These are phyloP conservation scores for Piloderma croceum DNA, from an alignment of 768 basidiomycete genomes.

Conservation along the genomic window DNA sequence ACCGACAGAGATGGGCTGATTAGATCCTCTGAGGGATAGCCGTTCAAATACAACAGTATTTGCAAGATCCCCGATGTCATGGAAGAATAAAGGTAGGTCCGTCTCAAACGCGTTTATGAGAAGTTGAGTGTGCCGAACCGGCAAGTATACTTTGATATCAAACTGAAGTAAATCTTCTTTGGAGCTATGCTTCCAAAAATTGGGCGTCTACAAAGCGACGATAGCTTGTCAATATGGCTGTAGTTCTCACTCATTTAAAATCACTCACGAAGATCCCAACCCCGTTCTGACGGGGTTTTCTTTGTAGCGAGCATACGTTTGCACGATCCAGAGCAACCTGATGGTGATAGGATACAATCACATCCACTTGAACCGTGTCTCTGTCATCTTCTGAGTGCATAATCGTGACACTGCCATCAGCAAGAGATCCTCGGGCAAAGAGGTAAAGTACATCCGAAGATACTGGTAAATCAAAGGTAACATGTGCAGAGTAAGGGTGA, in stretches of 20 bases:
- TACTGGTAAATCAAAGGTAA: conserved; percentile 25
- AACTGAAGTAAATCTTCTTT: conserved; percentile 19
- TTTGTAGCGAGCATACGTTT: conserved; percentile 26
- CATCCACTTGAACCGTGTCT: conserved; percentile 25
- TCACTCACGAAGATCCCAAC: conserved; percentile 34
- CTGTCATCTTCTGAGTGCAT: conserved; percentile 21
- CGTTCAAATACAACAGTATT: conserved; percentile 22
- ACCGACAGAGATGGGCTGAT: conserved; percentile 20
- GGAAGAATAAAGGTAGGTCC: conserved; percentile 22
- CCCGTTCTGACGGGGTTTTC: conserved; percentile 22
- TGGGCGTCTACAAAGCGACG: conserved; percentile 11
- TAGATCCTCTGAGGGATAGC: conserved; percentile 18
- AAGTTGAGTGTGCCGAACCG: conserved; percentile 15
- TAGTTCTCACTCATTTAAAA: too few species aligned
- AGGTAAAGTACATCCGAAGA: conserved; percentile 26
- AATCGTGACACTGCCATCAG: conserved; percentile 24
- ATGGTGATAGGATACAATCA: conserved; percentile 25
- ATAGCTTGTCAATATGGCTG: not conserved
- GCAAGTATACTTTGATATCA: conserved; percentile 26
- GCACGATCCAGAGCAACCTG: conserved; percentile 19
- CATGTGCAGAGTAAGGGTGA: not conserved
- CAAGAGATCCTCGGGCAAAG: conserved; percentile 21
- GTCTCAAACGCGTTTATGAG: conserved; percentile 25
- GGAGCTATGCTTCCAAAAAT: not conserved
- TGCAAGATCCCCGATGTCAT: conserved; percentile 24